Evolutionary conservation across 2,329 filamentous ascomycete species (phyloP), one percentile per base, ranked within the genome.

Genomic region (Phyllosticta citrichinensis): DNA sequence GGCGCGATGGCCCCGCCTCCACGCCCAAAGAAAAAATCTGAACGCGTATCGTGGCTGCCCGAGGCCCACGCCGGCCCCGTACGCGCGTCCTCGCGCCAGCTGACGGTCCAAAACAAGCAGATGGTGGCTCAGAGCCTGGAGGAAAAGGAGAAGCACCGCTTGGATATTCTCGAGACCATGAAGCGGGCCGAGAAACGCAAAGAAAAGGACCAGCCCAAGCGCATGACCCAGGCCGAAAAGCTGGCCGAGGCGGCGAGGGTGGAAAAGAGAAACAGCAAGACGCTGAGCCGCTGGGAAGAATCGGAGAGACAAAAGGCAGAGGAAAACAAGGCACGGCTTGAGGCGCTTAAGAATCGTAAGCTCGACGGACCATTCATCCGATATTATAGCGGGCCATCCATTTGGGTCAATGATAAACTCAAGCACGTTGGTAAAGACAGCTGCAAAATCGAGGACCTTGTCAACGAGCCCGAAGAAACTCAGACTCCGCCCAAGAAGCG

Each of bases 231-330:
- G 74, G 90, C 84, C 53, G 87, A 97, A 71, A 83, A 91, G 47
- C 80, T 97, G 27, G 86, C 84, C 27, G 90, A 96, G 74, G 92
- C 92, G 1, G 89, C 87, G 19, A 77, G 86, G 58, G 87, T 95
- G 6, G 94, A 97, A 74, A 87, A 88, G 73, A 81, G 87, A 68
- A 97, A 99, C 73, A 83, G 87, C 66, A 95, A 90, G 80, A 97
- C 88, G 73, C 77, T 96, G 69, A 97, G 93, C 70, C 83, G 90
- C 61, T 97, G 93, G 92, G 92, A 97, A 73, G 88, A 91, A 73
- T 89, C 91, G 6, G 94, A 99, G 76, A 91, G 91, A 75, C 86
- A 88, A 71, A 85, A 93, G 62, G 88, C 92, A 66, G 90, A 93
- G 68, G 89, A 96, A 69, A 83, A 93, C 63, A 83, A 85, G 65